Conservation (phyloP, 345 rosid species). For the Anastatica hierochuntica region DNA sequence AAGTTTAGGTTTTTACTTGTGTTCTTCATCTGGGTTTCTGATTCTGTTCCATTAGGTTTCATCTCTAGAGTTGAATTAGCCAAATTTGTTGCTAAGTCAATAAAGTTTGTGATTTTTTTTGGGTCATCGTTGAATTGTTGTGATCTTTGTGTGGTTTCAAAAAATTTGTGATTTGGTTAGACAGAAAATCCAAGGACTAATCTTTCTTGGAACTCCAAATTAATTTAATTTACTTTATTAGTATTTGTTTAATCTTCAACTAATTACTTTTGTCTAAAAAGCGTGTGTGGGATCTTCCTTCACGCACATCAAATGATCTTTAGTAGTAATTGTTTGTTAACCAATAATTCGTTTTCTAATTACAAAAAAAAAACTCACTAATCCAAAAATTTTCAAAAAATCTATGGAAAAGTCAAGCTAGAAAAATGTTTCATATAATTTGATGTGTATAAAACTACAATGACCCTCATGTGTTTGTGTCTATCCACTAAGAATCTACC, state of each 20-base stretch:
- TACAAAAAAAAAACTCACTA: neutral
- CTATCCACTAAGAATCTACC: conserved; percentile 1
- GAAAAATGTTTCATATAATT: neutral
- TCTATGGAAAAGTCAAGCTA: neutral
- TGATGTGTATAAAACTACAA: conserved; percentile 1
- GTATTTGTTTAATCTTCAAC: conserved; percentile 18
- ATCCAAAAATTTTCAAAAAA: neutral
- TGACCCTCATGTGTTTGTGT: conserved; percentile 5
- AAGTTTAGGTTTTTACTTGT: conserved; percentile 5
- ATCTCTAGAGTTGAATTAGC: conserved; percentile 1
- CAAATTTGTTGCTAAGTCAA: neutral
- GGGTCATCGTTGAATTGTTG: conserved; percentile 16
- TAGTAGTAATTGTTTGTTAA: neutral
- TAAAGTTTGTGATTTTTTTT: conserved; percentile 13
- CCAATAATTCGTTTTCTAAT: neutral
- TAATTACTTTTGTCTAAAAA: neutral
- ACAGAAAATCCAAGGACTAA: conserved; percentile 25
- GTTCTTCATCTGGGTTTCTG: conserved; percentile 1
- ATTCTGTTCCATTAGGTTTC: neutral
- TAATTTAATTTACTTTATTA: conserved; percentile 10
- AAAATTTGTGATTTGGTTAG: conserved; percentile 8
- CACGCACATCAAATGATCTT: conserved; percentile 26
- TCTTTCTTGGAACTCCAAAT: conserved; percentile 23
- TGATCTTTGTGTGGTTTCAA: conserved; percentile 11
- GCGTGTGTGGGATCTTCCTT: conserved; percentile 24